Percentiles rank a stretch among this genome's conserved stretches.
phyloP scores from a whole-genome alignment of 306 rosid species.

The Ochetophila trinervis region DNA sequence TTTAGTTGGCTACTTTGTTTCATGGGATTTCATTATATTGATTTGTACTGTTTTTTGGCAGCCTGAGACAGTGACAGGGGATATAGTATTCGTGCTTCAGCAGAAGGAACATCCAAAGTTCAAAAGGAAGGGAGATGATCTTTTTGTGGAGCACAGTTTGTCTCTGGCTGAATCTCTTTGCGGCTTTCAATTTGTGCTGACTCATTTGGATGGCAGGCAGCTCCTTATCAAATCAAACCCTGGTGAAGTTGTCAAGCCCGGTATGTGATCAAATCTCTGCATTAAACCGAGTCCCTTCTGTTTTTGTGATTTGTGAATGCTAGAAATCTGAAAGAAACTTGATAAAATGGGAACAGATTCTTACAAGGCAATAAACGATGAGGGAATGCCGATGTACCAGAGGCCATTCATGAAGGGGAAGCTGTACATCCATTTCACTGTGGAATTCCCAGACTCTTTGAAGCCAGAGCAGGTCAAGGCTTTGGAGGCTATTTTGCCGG shows the following conservation, averaged over 20 bases:
- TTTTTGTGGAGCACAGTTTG: constrained; percentile 65
- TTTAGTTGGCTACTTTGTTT: not conserved
- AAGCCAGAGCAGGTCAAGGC: constrained; percentile 60
- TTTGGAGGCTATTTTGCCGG: constrained; percentile 61
- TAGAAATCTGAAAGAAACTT: not conserved
- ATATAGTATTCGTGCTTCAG: constrained; percentile 70
- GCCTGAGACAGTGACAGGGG: constrained; percentile 86
- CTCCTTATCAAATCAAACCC: constrained; percentile 62
- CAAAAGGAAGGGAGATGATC: constrained; percentile 66
- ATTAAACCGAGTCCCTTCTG: not conserved
- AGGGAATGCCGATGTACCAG: constrained; percentile 91
- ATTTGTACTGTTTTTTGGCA: constrained; percentile 26
- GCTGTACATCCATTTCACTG: constrained; percentile 78
- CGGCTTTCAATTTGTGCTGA: constrained; percentile 64
- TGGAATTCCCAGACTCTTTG: constrained; percentile 77
- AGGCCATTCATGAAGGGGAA: constrained; percentile 95
- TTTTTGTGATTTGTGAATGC: constrained; percentile 1
- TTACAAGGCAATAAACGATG: constrained; percentile 79
- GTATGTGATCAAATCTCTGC: constrained; percentile 23
- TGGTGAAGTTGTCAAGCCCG: constrained; percentile 71
- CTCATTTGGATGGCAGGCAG: constrained; percentile 64
- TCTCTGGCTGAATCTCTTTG: constrained; percentile 69
- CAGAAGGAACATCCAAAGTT: constrained; percentile 82
- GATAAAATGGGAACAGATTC: constrained; percentile 46
- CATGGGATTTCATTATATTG: constrained; percentile 3